Evolutionary conservation across 1,284 basidiomycete genomes (phyloP), one percentile per base, ranked within the genome.

Genomic region (Pisolithus thermaeus): DNA sequence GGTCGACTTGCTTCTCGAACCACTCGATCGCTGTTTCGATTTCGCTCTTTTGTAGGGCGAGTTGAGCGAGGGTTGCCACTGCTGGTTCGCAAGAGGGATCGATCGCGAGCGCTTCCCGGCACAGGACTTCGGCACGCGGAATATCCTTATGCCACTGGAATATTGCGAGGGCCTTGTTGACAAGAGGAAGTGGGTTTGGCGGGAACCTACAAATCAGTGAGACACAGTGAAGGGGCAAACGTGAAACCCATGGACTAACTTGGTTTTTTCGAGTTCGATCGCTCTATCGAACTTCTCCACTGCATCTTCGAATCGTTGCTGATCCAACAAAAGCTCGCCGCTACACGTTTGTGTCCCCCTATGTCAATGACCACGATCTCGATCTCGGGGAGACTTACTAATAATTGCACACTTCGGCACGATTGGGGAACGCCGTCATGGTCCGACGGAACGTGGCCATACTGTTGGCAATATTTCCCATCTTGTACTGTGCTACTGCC

Each of bases 91-190:
- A 99, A 60, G 96, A 93, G 16, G 88, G 77, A 70, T 97, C 96
- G 55, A 94, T 83, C 46, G 77, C 73, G 37, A 99, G 75, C 0
- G 97, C 97, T 67, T 97, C 87, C 54, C 84, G 75, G 67, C 94
- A 97, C 60, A 93, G 87, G 23, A 76, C 70, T 68, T 97, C 94
- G 7, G 95, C 95, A 0, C 81, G 83, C 3, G 71, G 74, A 50
- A 92, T 79, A 65, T 97, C 93, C 67, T 96, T 90, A 70, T 93
- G 92, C 90, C 90, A 96, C 74, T 98, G 96, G 80, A 89, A 98
- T 47, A 98, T 67, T 1, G 93, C 89, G 25, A 99, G 83, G 20
- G 96, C 95, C 71, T 97, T 97, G 84, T 99, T 99, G 58, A 99
- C 95, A 56, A 97, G 78, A 0, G 96, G 90, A 3, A 96, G 77